Conservation (phyloP, 75 land plant species). For the Cryptomeria japonica region DNA sequence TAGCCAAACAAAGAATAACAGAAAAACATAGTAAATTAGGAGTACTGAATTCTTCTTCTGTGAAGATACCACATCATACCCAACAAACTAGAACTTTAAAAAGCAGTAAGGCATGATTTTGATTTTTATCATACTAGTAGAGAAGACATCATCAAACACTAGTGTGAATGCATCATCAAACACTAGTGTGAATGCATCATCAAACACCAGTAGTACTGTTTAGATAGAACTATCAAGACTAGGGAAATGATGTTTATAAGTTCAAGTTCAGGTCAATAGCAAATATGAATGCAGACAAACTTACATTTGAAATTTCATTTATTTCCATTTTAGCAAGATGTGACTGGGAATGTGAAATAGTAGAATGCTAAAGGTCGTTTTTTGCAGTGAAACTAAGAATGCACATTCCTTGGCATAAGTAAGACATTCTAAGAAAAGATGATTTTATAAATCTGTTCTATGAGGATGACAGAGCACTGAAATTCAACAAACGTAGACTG, state of each 20-base stretch:
- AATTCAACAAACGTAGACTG: not conserved
- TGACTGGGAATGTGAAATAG: not conserved
- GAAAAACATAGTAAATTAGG: not conserved
- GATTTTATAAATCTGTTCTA: not conserved
- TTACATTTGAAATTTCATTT: not conserved
- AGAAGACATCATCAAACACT: not conserved
- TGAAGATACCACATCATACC: not conserved
- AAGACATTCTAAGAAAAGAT: not conserved
- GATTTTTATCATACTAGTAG: not conserved
- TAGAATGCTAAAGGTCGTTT: not conserved
- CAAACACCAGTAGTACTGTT: not conserved
- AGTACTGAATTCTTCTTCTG: not conserved
- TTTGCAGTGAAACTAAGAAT: not conserved
- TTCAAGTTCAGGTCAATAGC: not conserved
- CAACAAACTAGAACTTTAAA: not conserved
- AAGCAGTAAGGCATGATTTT: not conserved
- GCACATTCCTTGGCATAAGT: not conserved
- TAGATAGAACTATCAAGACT: not conserved
- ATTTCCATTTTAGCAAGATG: not conserved
- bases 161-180: not conserved
- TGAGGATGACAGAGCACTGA: not conserved
- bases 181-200: not conserved
- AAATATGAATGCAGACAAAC: not conserved
- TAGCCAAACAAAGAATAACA: conserved; percentile 13
- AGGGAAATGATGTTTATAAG: not conserved